Evolutionary conservation across 2,329 filamentous ascomycete genomes (phyloP), one percentile per base, ranked within the genome.

Genomic region (Rugonectria rugulosa): DNA sequence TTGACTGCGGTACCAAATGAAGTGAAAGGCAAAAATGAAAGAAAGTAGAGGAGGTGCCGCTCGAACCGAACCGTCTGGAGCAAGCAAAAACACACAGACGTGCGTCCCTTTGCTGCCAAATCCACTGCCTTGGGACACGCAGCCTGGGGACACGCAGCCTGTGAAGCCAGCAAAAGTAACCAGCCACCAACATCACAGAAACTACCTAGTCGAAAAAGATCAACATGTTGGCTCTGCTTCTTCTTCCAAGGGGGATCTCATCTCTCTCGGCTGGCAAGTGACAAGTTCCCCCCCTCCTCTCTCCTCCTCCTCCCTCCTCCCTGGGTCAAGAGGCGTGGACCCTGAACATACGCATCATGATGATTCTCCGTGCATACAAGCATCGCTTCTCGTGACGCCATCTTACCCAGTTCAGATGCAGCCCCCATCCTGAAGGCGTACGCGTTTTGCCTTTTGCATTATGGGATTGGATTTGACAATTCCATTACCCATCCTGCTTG

Each of bases 81-180:
- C 8, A 17, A 9, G 9, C 32, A 36, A n/a, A 9, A 19, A n/a
- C 14, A 36, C 5, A 4, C 5, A 19, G 6, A 9, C 12, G 40
- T 51, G 26, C 23, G 34, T 45, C 58, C 59, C 57, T 53, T 34
- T 7, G 26, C 45, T 42, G 32, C 44, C 53, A 47, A 37, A 32
- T 51, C 62, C 56, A 56, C 42, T 46, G 40, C 24, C 26, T 44
- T 53, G 53, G 57, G 20, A 52, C 37, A 48, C 17, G 7, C 29
- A 31, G 29, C 14, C 6, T n/a, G n/a, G n/a, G n/a, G n/a, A n/a
- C n/a, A n/a, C n/a, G n/a, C n/a, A n/a, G n/a, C n/a, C n/a, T n/a
- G n/a, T n/a, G n/a, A n/a, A n/a, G n/a, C n/a, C n/a, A n/a, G n/a
- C n/a, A n/a, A n/a, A n/a, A n/a, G 29, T 32, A 14, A n/a, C 24